Percentiles rank a stretch among this genome's conserved stretches.
Evolutionary conservation across 441 rosid genomes (phyloP).

Genomic region (Macaranga tanarius): DNA sequence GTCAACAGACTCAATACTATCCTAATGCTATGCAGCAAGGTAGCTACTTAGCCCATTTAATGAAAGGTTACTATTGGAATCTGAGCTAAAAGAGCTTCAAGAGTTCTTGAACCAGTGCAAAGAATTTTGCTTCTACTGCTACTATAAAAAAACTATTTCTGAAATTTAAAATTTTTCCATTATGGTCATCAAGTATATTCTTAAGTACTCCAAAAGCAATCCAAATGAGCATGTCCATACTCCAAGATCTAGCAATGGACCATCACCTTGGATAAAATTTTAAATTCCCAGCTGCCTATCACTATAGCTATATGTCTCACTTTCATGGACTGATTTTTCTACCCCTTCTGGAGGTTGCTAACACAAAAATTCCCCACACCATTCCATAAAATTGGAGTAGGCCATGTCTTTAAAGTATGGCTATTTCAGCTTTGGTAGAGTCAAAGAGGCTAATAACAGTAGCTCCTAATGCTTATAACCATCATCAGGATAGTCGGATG

Average conservation of each 20-base stretch:
- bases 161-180: conserved; percentile 32
- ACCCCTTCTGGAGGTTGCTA: conserved; percentile 20
- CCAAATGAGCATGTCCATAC: conserved; percentile 23
- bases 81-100: too few relatives aligned
- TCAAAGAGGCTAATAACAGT: conserved; percentile 36
- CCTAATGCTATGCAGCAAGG: too few relatives aligned
- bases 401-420: conserved; percentile 56
- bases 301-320: conserved; percentile 18
- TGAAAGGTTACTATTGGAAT: too few relatives aligned
- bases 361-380: conserved; percentile 31
- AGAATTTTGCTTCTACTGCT: too few relatives aligned
- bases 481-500: conserved; percentile 26
- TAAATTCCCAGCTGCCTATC: conserved; percentile 31
- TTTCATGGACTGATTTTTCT: conserved; percentile 26
- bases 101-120: too few relatives aligned
- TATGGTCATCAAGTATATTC: neutral
- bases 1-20: too few relatives aligned
- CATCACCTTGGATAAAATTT: conserved; percentile 25
- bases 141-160: too few relatives aligned
- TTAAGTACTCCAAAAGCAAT: conserved; percentile 20
- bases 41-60: too few relatives aligned
- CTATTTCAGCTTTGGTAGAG: conserved; percentile 49
- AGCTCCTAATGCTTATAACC: conserved; percentile 15
- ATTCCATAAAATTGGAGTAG: conserved; percentile 48
- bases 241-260: conserved; percentile 40